Conservation (phyloP, 257 asterid genomes). For the Paraleonurus japonicus region DNA sequence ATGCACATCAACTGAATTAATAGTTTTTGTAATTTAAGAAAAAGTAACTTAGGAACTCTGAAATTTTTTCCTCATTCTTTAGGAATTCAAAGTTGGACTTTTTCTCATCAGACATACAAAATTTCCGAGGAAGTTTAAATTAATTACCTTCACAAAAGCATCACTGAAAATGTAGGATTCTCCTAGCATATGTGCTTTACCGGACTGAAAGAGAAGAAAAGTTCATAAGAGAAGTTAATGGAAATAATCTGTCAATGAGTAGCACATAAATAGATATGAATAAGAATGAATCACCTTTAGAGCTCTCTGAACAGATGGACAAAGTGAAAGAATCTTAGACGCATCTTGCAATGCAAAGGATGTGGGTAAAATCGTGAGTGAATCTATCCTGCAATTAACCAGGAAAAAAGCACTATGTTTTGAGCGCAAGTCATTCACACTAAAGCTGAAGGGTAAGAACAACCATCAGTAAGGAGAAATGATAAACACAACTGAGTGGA, state of each 20-base stretch:
- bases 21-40: background rate
- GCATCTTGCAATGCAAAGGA: conserved; percentile 87
- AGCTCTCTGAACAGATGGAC: conserved; percentile 77
- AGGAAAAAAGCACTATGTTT: conserved; percentile 1
- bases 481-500: background rate
- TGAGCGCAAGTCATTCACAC: conserved; percentile 9
- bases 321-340: conserved; percentile 71
- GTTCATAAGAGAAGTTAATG: conserved; percentile 19
- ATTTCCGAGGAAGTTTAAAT: conserved; percentile 13
- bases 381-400: conserved; percentile 68
- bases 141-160: conserved; percentile 75
- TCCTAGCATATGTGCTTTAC: conserved; percentile 73
- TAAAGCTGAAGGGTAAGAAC: conserved; percentile 13
- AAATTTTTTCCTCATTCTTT: background rate
- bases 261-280: conserved; percentile 13
- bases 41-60: background rate
- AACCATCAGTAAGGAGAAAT: conserved; percentile 16
- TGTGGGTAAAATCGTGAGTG: conserved; percentile 80
- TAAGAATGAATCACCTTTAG: conserved; percentile 56
- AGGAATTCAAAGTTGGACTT: conserved; percentile 15
- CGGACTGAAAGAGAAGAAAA: conserved; percentile 54
- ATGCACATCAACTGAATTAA: background rate
- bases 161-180: conserved; percentile 81
- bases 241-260: conserved; percentile 16
- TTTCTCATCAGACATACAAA: background rate